Evolutionary conservation across 2,329 filamentous ascomycete species (phyloP), one percentile per base, ranked within the genome.

Genomic region (Mollisia scopiformis): DNA sequence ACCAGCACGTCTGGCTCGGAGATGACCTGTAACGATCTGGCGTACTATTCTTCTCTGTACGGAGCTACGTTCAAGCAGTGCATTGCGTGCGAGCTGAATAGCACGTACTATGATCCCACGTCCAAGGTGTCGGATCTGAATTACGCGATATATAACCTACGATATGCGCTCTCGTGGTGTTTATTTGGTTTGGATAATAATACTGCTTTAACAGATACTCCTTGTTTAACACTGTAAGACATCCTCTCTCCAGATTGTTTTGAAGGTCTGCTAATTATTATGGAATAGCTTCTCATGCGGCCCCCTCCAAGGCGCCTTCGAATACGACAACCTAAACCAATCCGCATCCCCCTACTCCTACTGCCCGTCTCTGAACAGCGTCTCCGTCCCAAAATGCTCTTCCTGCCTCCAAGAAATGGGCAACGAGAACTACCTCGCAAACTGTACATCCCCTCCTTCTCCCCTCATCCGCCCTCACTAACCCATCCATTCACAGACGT

Each of bases 71-170:
- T 68, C 46, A 41, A 65, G 23, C 58, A 25, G 16, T 73, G 71
- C 52, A 46, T 72, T 16, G 54, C 58, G n/a, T 73, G 71, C 49
- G 66, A 72, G 58, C 55, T 73, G 16, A 71, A 68, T 1, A 88
- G 86, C 72, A 72, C 74, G 4, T 85, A 80, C 66, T 67, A 73
- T 1, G 71, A 74, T 63, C 73, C 69, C 6, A 56, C 68, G 6
- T 70, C 75, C 19, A 78, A 77, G 14, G 66, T 80, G 58, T 82
- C 84, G 1, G 86, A 89, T 66, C 73, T 82, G 11, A 77, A 84
- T 64, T 81, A 77, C 63, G 74, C 81, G 54, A 73, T 88, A 16
- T 88, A 87, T 64, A 88, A 88, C 65, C 65, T 87, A 55, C 79
- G 86, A 69, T 87, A 80, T 67, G 78, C 83, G 6, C 65, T 82